Evolutionary conservation across 441 rosid genomes (phyloP).

Genomic region (Syzygium malaccense): DNA sequence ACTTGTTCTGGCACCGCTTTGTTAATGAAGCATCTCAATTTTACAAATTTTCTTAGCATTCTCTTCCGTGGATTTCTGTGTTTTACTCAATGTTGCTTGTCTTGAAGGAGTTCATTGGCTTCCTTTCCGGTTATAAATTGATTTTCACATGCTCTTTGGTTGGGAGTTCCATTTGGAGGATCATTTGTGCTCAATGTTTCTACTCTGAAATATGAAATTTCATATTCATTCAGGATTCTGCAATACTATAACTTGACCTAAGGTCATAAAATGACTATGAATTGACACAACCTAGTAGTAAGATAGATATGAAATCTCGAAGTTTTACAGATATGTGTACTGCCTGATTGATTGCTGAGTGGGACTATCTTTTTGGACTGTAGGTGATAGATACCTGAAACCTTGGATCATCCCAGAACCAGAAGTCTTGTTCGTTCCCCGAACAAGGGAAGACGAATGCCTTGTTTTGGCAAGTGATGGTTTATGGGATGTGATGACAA

Average conservation of each 20-base stretch:
- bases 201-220: not conserved
- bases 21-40: not conserved
- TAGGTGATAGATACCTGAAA: constrained; percentile 87
- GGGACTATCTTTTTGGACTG: constrained; percentile 1
- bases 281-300: not conserved
- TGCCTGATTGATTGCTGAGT: not conserved
- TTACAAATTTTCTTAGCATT: not conserved
- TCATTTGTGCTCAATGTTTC: not conserved
- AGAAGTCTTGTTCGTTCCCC: constrained; percentile 63
- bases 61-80: not conserved
- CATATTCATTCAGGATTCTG: not conserved
- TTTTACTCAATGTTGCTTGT: not conserved
- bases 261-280: not conserved
- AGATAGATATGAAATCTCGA: not conserved
- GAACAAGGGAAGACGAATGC: constrained; percentile 84
- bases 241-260: not conserved
- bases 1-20: not conserved
- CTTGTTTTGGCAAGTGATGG: constrained; percentile 85
- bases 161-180: not conserved
- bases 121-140: not conserved
- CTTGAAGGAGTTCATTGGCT: not conserved
- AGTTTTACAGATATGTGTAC: not conserved
- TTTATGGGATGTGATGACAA: constrained; percentile 86
- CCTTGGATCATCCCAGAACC: constrained; percentile 90
- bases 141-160: not conserved